A percentile compares a stretch with the other conserved stretches of the same genome.
phyloP scores from a whole-genome alignment of 2,329 filamentous ascomycete species.

The Claviceps arundinis region DNA sequence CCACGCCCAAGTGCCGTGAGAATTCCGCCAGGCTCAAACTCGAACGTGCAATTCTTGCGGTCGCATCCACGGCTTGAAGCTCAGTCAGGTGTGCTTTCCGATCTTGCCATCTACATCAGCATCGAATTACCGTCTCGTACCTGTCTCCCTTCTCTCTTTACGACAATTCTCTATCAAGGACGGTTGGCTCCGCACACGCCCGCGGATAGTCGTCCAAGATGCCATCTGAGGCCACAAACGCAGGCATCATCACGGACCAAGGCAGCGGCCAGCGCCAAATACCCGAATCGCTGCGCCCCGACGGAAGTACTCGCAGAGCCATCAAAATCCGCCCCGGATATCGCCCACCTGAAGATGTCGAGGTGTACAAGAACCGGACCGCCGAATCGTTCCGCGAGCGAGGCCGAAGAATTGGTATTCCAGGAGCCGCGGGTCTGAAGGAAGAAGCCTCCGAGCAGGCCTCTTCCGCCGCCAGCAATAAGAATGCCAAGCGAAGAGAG shows the following conservation, averaged over 20 bases:
- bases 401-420: constrained; percentile 47
- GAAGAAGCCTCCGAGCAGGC: constrained; percentile 33
- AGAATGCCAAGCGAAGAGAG: constrained; percentile 70
- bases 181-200: neutral
- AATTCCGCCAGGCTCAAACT: neutral
- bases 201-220: constrained; percentile 15
- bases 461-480: constrained; percentile 49
- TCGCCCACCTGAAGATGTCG: constrained; percentile 85
- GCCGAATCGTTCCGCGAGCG: constrained; percentile 76
- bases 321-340: constrained; percentile 92
- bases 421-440: constrained; percentile 53
- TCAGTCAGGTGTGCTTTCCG: neutral
- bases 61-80: neutral
- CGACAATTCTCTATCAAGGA: neutral
- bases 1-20: neutral
- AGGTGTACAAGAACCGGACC: constrained; percentile 87
- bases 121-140: neutral
- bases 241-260: constrained; percentile 68
- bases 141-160: too few relatives aligned
- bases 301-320: constrained; percentile 84
- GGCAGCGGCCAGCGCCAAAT: constrained; percentile 74
- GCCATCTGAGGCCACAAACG: constrained; percentile 40
- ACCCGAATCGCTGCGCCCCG: constrained; percentile 71
- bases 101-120: neutral
- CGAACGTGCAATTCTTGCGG: neutral